A percentile compares a stretch with the other conserved stretches of the same genome.
Evolutionary conservation across 2,329 filamentous ascomycete species (phyloP).

Genomic region (Neonectria sp.): DNA sequence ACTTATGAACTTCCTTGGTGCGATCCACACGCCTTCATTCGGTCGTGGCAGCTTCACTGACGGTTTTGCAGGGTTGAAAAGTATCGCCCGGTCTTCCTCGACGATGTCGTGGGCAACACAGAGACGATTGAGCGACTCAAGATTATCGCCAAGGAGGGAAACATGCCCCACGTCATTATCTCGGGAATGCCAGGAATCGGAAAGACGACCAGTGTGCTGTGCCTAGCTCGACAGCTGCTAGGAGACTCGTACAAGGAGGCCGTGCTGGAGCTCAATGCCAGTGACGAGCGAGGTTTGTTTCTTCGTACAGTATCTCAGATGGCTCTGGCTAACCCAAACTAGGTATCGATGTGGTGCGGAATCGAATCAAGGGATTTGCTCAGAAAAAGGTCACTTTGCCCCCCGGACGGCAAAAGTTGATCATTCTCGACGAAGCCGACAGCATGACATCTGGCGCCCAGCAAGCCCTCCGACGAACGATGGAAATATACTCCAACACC

Average conservation of each 20-base stretch:
- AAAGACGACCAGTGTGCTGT: conserved; percentile 96
- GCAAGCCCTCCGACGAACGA: conserved; percentile 93
- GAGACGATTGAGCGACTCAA: conserved; percentile 98
- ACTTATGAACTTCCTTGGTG: conserved; percentile 88
- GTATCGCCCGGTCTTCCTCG: conserved; percentile 93
- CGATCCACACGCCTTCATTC: conserved; percentile 32
- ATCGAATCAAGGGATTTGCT: conserved; percentile 97
- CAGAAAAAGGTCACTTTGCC: conserved; percentile 99
- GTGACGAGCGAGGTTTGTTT: conserved; percentile 86
- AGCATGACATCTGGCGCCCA: conserved; percentile 98
- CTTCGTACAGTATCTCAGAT: no score
- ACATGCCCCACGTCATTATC: conserved; percentile 99
- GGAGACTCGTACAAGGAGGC: conserved; percentile 98
- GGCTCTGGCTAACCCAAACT: neutral
- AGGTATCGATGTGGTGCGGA: conserved; percentile 97
- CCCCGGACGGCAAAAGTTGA: conserved; percentile 91
- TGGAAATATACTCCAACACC: conserved; percentile 98
- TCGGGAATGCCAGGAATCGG: conserved; percentile 99
- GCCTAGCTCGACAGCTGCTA: conserved; percentile 90
- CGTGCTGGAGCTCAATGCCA: conserved; percentile 95
- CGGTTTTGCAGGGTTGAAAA: conserved; percentile 87
- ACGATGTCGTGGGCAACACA: conserved; percentile 97
- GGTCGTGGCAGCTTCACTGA: conserved; percentile 38
- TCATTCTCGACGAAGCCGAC: conserved; percentile 98
- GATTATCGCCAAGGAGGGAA: conserved; percentile 98